Base-by-base conservation (phyloP, 169 alveolate genomes). In the Theileria parva region DNA sequence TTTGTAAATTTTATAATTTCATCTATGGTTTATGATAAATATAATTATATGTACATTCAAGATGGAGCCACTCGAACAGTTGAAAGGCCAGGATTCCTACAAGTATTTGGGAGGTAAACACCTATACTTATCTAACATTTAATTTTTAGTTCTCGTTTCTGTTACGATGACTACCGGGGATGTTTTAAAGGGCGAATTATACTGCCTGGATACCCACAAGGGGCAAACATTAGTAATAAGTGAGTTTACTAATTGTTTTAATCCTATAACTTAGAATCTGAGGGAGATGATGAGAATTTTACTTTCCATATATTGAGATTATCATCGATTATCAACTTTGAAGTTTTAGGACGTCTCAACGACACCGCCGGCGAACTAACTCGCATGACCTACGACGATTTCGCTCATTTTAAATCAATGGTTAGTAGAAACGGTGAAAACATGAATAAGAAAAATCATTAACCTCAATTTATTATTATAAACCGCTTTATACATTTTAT, bases 61-160 rank as follows among this genome's bases (percentile, higher is more conserved):
- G 9, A 80, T 77, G 86, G 89, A 83, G 32, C 51, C 80, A 28
- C 30, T 83, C 53, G 89, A 75, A 44, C 74, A 39, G 44, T 70
- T 83, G 55, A 74, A 53, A 66, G 81, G 86, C 19, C 53, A 34
- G 17, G 89, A 83, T 32, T 61, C 86, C 80, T 83, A 25, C 77
- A 53, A 44, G 55, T 83, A 75, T 67, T 32, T 83, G 30, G 89
- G 89, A 60, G 80, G 89, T 83, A 74, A 12, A n/a, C n/a, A 13
- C 28, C 34, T 19, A n/a, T 21, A 21, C n/a, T 1, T 32, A 25
- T 8, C 23, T 15, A 11, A 75, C 6, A 17, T 39, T 25, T 6
- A 11, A 3, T 30, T 25, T 63, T 76, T 79, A 76, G 89, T 83
- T 11, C 28, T 50, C 39, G 86, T 83, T 32, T 50, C 55, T 30